Evolutionary conservation across 1,284 basidiomycete species (phyloP).

Genomic region (Melanopsichium pennsylvanicum): DNA sequence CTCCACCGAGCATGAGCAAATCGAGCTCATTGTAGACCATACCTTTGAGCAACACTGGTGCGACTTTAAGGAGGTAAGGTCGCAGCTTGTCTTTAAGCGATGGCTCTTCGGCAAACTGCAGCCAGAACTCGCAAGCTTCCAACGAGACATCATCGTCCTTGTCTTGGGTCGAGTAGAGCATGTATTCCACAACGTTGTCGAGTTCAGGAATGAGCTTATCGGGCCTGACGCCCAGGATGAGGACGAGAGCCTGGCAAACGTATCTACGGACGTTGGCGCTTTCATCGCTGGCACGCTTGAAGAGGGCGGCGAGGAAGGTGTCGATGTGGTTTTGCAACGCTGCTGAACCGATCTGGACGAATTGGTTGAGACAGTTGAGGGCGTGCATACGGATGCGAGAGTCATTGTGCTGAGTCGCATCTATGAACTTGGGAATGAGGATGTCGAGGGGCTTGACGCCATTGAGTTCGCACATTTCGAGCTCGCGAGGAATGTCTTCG

Average conservation of each 20-base stretch:
- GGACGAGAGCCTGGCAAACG: slow-evolving; percentile 93
- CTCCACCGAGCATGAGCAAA: slow-evolving; percentile 92
- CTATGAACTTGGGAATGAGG: slow-evolving; percentile 83
- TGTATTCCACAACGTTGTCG: slow-evolving; percentile 94
- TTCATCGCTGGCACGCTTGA: slow-evolving; percentile 92
- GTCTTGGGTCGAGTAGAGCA: slow-evolving; percentile 98
- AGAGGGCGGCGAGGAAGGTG: slow-evolving; percentile 87
- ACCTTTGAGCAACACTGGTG: slow-evolving; percentile 90
- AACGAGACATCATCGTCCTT: slow-evolving; percentile 72
- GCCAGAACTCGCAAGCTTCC: slow-evolving; percentile 99
- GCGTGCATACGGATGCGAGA: slow-evolving; percentile 89
- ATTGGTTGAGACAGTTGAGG: slow-evolving; percentile 91
- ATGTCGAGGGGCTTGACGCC: slow-evolving; percentile 62
- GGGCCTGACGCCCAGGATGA: slow-evolving; percentile 88
- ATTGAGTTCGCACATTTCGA: slow-evolving; percentile 87
- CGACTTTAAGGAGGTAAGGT: slow-evolving; percentile 85
- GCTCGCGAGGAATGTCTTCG: slow-evolving; percentile 93
- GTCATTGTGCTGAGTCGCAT: slow-evolving; percentile 76
- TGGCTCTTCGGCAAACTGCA: slow-evolving; percentile 96
- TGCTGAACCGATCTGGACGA: slow-evolving; percentile 77
- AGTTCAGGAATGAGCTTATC: slow-evolving; percentile 98
- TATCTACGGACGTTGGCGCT: slow-evolving; percentile 90
- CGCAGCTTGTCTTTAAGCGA: slow-evolving; percentile 83
- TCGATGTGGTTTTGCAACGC: slow-evolving; percentile 87
- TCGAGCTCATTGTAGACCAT: slow-evolving; percentile 98